phyloP scores from a whole-genome alignment of 441 rosid species.

The Metrosideros polymorpha region DNA sequence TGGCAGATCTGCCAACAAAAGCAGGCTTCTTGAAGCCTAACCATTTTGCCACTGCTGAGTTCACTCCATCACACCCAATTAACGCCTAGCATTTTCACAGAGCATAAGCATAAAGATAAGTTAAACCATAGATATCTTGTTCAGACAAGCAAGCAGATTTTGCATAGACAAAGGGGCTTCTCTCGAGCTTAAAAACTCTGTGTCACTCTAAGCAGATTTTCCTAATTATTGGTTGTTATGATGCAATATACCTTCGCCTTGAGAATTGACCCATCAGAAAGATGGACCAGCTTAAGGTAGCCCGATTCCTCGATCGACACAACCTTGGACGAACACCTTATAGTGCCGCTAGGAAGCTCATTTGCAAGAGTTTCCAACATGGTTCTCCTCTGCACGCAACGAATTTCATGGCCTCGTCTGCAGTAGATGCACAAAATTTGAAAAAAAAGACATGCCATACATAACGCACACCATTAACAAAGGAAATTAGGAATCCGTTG shows the following conservation, averaged over 20 bases:
- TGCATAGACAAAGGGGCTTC: neutral
- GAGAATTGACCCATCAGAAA: slow-evolving; percentile 50
- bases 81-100: neutral
- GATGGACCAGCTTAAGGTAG: slow-evolving; percentile 39
- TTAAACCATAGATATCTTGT: neutral
- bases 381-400: slow-evolving; percentile 40
- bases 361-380: slow-evolving; percentile 47
- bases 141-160: neutral
- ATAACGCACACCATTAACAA: neutral
- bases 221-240: neutral
- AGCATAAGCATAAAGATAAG: neutral
- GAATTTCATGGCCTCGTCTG: slow-evolving; percentile 35
- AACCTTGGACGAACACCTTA: slow-evolving; percentile 54
- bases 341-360: slow-evolving; percentile 46
- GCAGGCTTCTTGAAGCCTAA: neutral
- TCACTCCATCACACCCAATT: neutral
- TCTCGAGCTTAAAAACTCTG: neutral
- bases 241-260: slow-evolving; percentile 45
- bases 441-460: neutral
- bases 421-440: neutral
- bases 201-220: neutral
- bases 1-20: neutral
- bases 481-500: neutral
- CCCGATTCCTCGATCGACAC: too few species aligned
- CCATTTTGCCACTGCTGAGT: neutral